Evolutionary conservation across 2,329 filamentous ascomycete species (phyloP), one percentile per base, ranked within the genome.

Genomic region (Sporothrix phasma): DNA sequence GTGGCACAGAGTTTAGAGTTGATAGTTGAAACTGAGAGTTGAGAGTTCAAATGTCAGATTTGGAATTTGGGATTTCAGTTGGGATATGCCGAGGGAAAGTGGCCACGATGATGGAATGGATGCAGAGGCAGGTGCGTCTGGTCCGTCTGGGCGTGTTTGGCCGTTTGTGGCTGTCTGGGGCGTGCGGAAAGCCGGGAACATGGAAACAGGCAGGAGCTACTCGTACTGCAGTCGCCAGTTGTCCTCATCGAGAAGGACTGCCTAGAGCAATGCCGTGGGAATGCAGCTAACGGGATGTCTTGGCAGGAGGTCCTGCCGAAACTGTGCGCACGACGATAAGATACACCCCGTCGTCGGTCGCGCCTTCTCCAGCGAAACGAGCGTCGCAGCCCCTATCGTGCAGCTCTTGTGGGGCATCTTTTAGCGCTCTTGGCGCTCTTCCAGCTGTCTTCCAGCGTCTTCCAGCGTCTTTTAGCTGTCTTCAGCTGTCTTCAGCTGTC

Each of bases 181-280:
- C 54, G 43, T 51, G 29, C 45, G 29, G 53, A 51, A 60, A 64
- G 37, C 45, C 53, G 62, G 53, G n/a, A 61, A 51, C 8, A 15
- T 5, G 31, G 31, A 34, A 34, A 34, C 31, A 34, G 34, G 34
- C 22, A 41, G 58, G 22, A 37, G 51, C 45, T n/a, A n/a, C n/a
- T n/a, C n/a, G n/a, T n/a, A n/a, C 29, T 24, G 19, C 37, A 62
- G 29, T 62, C 61, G 64, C 64, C 64, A 65, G 64, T 65, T 65
- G 64, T 65, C 64, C 64, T 65, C 60, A 65, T 61, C 54, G 49
- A 37, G 39, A 41, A 65, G 43, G 47, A 43, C 29, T 47, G 61
- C 24, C 54, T 54, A 54, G 3, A 54, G 47, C 61, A 54, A 62
- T 62, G 19, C 45, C 41, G 56, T 22, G 10, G 26, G 17, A n/a